phyloP scores from a whole-genome alignment of 1,284 basidiomycete genomes.

The Caloboletus firmus region DNA sequence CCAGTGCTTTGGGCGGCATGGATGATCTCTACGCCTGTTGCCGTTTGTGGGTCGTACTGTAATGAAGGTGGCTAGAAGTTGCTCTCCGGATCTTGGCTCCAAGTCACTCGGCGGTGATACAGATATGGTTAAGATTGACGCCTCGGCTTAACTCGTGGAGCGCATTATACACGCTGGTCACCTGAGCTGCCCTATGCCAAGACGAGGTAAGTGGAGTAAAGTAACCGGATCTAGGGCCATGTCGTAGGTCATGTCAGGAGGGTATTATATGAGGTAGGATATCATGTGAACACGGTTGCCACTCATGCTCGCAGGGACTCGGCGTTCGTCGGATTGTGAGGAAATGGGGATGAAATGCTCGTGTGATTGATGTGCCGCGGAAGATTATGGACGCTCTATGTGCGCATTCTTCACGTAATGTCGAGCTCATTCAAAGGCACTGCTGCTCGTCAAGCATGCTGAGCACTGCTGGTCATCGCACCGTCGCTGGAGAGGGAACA shows the following conservation, averaged over 20 bases:
- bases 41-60: no score
- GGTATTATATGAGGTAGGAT: not conserved
- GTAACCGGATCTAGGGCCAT: not conserved
- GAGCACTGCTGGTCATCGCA: slow-evolving; percentile 7
- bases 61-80: not conserved
- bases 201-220: not conserved
- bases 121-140: not conserved
- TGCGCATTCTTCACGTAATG: slow-evolving; percentile 7
- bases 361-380: not conserved
- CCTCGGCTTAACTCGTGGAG: no score
- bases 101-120: not conserved
- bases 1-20: not conserved
- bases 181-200: not conserved
- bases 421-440: not conserved
- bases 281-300: not conserved
- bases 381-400: slow-evolving; percentile 8
- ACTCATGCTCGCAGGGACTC: not conserved
- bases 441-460: not conserved
- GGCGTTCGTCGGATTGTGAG: not conserved
- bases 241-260: not conserved
- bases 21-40: no score
- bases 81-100: slow-evolving; percentile 10
- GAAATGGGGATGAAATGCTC: not conserved
- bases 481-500: not conserved
- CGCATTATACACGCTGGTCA: not conserved